A percentile compares a stretch with the other conserved stretches of the same genome.
phyloP scores from a whole-genome alignment of 495 filamentous ascomycete species.

The Neurospora sp. region DNA sequence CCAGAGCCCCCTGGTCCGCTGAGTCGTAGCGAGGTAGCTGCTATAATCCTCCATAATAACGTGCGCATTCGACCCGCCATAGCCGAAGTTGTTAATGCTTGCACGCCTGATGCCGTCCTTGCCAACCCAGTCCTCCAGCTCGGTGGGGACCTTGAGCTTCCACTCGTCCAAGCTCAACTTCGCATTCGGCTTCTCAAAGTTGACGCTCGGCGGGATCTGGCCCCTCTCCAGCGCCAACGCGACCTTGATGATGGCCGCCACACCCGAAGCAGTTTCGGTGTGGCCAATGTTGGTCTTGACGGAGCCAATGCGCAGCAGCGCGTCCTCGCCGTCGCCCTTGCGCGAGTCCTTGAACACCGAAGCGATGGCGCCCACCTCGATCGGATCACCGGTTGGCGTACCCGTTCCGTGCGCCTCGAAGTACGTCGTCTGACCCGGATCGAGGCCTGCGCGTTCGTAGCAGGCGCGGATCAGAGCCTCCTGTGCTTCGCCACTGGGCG shows the following conservation, averaged over 20 bases:
- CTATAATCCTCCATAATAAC: conserved; percentile 13
- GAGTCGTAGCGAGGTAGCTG: background rate
- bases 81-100: conserved; percentile 19
- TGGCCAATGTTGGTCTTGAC: conserved; percentile 37
- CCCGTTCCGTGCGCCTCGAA: conserved; percentile 48
- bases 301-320: conserved; percentile 28
- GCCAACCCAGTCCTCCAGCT: conserved; percentile 13
- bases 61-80: conserved; percentile 18
- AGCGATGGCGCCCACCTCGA: conserved; percentile 40
- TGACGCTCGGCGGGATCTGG: conserved; percentile 32
- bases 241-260: conserved; percentile 37
- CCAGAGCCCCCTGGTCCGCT: background rate
- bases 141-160: conserved; percentile 23
- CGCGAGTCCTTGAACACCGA: conserved; percentile 27
- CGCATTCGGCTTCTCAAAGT: conserved; percentile 34
- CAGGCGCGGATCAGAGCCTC: conserved; percentile 36
- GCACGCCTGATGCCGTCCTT: conserved; percentile 5
- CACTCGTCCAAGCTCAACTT: conserved; percentile 27
- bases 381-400: conserved; percentile 47
- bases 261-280: conserved; percentile 29
- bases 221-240: conserved; percentile 31
- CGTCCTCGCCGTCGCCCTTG: conserved; percentile 11
- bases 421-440: conserved; percentile 30
- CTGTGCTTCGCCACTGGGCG: conserved; percentile 43
- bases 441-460: conserved; percentile 38